Percentiles rank a stretch among this genome's conserved stretches.
These are phyloP conservation scores for Lagerstroemia speciosa DNA, from an alignment of 345 rosid genomes.

Conservation along the genomic window DNA sequence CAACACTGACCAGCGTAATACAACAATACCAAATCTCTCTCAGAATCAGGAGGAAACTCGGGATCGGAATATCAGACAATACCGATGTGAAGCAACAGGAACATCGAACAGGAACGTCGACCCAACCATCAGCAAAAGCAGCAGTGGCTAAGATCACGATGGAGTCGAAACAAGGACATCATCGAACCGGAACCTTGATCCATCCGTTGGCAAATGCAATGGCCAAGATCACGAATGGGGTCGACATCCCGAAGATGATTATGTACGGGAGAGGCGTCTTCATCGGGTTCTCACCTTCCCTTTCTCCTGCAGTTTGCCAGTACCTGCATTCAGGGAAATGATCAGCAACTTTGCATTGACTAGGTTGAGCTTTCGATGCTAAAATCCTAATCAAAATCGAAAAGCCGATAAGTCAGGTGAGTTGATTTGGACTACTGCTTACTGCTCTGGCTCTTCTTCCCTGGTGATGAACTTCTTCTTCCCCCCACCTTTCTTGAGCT, in stretches of 20 bases:
- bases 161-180: not conserved
- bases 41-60: not conserved
- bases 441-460: constrained; percentile 74
- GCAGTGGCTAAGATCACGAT: too few relatives aligned
- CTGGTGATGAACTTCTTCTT: constrained; percentile 79
- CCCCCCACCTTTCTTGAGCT: constrained; percentile 54
- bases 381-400: too few relatives aligned
- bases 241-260: constrained; percentile 87
- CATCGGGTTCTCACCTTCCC: constrained; percentile 95
- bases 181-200: constrained; percentile 67
- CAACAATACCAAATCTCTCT: not conserved
- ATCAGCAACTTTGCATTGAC: not conserved
- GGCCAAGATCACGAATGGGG: constrained; percentile 85
- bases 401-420: too few relatives aligned
- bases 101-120: not conserved
- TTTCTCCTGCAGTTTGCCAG: constrained; percentile 90
- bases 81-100: not conserved
- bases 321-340: constrained; percentile 36
- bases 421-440: too few relatives aligned
- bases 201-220: constrained; percentile 89
- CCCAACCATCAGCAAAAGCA: not conserved
- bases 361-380: not conserved
- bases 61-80: not conserved
- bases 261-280: constrained; percentile 85
- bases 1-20: not conserved